Evolutionary conservation across 2,329 filamentous ascomycete species (phyloP), one percentile per base, ranked within the genome.

Genomic region (Neonectria ditissima): DNA sequence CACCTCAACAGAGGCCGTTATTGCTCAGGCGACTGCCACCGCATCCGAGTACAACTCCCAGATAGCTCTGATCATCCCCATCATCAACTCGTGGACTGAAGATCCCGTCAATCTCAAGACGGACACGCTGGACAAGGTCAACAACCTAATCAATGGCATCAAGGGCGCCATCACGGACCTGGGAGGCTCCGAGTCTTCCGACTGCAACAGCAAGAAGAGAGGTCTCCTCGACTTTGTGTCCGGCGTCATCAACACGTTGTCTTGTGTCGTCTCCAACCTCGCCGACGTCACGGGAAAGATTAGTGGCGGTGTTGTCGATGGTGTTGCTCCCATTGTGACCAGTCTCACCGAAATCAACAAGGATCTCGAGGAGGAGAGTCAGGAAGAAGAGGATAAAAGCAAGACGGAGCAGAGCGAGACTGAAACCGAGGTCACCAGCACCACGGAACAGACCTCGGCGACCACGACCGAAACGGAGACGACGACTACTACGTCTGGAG

Each of bases 91-190:
- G 6, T 65, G 60, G 60, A 55, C 50, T 0, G 55, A 65, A 2
- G 53, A 60, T 16, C 60, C 63, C 26, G 55, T 41, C 5, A 56
- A 56, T 0, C 60, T 65, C 37, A 55, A 63, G 37, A 59, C 41
- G 0, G 60, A 63, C 6, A 63, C 60, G 0, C n/a, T 65, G 50
- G 57, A 63, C 44, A 45, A 63, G 37, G 59, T 65, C 5, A 65
- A 63, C 16, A 65, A 55, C 43, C 6, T 65, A n/a, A 53, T 65
- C 14, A 55, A 65, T 4, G 50, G 50, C 9, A 37, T 65, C 44
- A 65, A 59, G 55, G 60, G 30, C 0, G 44, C 60, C 11, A 63
- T 63, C 1, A 65, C 51, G 16, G 45, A 59, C 2, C 53, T 65
- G 2, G 62, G 63, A 14, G 60, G 60, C 5, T 41, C 26, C 24